Conservation (phyloP, 148 eudicot species). For the Amaranthus hypochondriacus region DNA sequence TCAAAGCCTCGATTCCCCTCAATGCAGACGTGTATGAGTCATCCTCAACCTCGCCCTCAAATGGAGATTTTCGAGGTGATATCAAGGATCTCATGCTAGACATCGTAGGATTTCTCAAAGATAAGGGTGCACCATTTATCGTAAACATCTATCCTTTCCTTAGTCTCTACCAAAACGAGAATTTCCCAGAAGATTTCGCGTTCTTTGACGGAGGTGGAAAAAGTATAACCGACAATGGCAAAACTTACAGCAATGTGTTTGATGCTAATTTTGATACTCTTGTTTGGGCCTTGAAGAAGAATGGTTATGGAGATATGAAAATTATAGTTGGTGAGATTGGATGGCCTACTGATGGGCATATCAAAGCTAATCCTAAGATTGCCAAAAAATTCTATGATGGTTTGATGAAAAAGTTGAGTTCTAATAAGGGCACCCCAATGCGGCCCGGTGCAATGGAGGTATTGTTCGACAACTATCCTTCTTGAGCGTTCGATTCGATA, state of each 20-base stretch:
- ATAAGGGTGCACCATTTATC: slow-evolving; percentile 34
- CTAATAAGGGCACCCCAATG: slow-evolving; percentile 48
- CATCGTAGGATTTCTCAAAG: slow-evolving; percentile 38
- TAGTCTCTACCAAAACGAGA: slow-evolving; percentile 34
- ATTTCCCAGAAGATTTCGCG: slow-evolving; percentile 47
- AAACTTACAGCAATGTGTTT: slow-evolving; percentile 37
- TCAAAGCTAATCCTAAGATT: slow-evolving; percentile 18
- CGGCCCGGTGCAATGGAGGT: slow-evolving; percentile 37
- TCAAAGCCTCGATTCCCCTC: slow-evolving; percentile 72
- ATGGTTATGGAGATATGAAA: slow-evolving; percentile 38
- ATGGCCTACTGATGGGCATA: slow-evolving; percentile 60
- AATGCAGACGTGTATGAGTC: slow-evolving; percentile 82
- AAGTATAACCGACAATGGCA: slow-evolving; percentile 35
- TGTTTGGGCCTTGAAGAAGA: slow-evolving; percentile 43
- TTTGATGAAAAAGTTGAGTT: slow-evolving; percentile 34
- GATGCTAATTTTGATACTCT: slow-evolving; percentile 60
- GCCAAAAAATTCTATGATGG: slow-evolving; percentile 52
- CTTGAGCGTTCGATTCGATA: too few species aligned
- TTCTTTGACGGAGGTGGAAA: slow-evolving; percentile 41
- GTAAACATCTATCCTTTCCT: slow-evolving; percentile 62
- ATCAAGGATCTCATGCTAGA: slow-evolving; percentile 46
- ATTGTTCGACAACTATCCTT: neutral
- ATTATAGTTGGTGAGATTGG: slow-evolving; percentile 59
- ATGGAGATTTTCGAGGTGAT: slow-evolving; percentile 56
- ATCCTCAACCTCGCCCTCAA: slow-evolving; percentile 44